phyloP scores from a whole-genome alignment of 148 eudicot species.

The Persicaria tinctoria region DNA sequence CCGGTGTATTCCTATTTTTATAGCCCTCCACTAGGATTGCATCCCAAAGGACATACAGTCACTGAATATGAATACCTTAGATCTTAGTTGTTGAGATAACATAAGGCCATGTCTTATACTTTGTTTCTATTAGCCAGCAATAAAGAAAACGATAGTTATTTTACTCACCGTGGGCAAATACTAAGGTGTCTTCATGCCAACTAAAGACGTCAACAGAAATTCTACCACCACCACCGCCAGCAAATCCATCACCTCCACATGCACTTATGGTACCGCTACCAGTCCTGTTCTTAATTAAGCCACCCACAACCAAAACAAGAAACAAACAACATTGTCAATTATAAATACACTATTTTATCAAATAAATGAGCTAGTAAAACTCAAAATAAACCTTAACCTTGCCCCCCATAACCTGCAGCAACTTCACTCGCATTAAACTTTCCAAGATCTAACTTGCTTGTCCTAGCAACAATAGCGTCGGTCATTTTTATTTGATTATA shows the following conservation, averaged over 20 bases:
- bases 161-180: constrained; percentile 66
- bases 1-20: not conserved
- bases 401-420: not conserved
- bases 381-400: not conserved
- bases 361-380: not conserved
- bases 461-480: not conserved
- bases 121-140: not conserved
- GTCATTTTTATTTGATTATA: not conserved
- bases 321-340: constrained; percentile 3
- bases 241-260: constrained; percentile 88
- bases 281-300: constrained; percentile 51
- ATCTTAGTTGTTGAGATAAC: not conserved
- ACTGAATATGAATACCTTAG: not conserved
- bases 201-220: constrained; percentile 87
- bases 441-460: not conserved
- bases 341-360: not conserved
- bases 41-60: not conserved
- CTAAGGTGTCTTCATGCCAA: constrained; percentile 79
- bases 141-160: not conserved
- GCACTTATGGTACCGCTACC: constrained; percentile 86
- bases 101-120: not conserved
- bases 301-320: constrained; percentile 2
- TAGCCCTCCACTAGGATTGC: not conserved
- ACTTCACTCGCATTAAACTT: not conserved
- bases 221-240: constrained; percentile 98